Evolutionary conservation across 2,329 filamentous ascomycete genomes (phyloP), one percentile per base, ranked within the genome.

Genomic region (Fusarium veterinarium): DNA sequence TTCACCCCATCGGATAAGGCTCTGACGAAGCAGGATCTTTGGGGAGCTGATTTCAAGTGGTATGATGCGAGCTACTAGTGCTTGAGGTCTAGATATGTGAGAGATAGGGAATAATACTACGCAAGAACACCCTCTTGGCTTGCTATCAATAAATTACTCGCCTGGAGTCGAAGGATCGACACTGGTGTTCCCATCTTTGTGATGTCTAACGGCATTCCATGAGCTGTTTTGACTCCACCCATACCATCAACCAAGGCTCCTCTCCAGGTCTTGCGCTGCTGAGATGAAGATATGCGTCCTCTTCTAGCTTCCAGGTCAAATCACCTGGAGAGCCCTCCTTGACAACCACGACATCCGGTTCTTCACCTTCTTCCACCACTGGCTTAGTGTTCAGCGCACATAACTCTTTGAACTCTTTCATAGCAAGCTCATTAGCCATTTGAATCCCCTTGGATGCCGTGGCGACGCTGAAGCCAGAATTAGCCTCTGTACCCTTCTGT

Each of bases 381-480:
- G 44, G 55, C 31, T 38, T 58, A 13, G 20, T 37, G 14, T 58
- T 19, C 4, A 3, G 31, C 0, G 19, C 4, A 28, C 25, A 51
- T 6, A 23, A 3, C 1, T 38, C 6, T 35, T 25, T 35, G 8
- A 58, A 58, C 11, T 35, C 20, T 20, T 30, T 58, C 42, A 58
- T 51, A 58, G 55, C 23, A 58, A 58, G 55, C 42, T 58, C 42
- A 38, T 58, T 58, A 37, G 55, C 55, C 55, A 51, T 16, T 46
- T 35, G 55, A 31, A 37, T 10, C 55, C 42, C 42, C 23, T 58
- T 48, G 3, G 42, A 13, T 1, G 55, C 55, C 30, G 55, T 5
- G 25, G 31, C 6, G 55, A 51, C 10, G 20, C 42, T 58, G 31
- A 58, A 58, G 25, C 14, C 33, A 28, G 8, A 23, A 31, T 58